These are phyloP conservation scores for Candida krabiensis DNA, from an alignment of 805 yeast genomes.

Conservation along the genomic window DNA sequence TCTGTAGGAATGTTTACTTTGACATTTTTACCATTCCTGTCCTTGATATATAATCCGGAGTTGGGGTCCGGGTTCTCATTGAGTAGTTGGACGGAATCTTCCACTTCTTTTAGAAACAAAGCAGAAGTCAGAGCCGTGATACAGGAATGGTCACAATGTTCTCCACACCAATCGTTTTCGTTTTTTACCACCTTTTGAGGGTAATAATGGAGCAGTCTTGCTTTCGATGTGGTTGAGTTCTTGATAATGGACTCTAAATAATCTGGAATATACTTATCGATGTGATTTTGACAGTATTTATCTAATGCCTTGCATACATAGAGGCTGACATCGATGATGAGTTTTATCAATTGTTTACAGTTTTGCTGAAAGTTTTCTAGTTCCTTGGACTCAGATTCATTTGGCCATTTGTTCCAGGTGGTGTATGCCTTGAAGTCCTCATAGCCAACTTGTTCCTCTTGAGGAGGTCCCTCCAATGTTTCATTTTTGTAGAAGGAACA, in stretches of 20 bases:
- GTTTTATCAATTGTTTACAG: conserved; percentile 38
- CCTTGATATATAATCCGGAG: conserved; percentile 52
- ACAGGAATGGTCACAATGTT: conserved; percentile 60
- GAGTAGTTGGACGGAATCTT: conserved; percentile 19
- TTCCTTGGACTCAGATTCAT: conserved; percentile 23
- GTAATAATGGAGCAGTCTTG: conserved; percentile 55
- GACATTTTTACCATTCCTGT: conserved; percentile 42
- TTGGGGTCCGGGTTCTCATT: conserved; percentile 41
- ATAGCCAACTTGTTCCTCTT: conserved; percentile 32
- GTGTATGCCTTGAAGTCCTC: conserved; percentile 44
- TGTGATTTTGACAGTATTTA: conserved; percentile 34
- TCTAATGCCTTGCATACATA: conserved; percentile 58
- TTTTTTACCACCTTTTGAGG: conserved; percentile 28
- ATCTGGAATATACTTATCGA: conserved; percentile 32
- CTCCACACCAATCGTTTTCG: conserved; percentile 58
- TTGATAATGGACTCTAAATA: conserved; percentile 47
- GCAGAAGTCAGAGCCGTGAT: conserved; percentile 61
- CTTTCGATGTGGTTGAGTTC: conserved; percentile 55
- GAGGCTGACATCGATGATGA: conserved; percentile 49
- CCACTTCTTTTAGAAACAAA: conserved; percentile 43
- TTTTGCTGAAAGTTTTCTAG: conserved; percentile 37
- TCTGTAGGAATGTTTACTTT: conserved; percentile 55
- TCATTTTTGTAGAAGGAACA: conserved; percentile 52
- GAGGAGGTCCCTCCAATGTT: conserved; percentile 46
- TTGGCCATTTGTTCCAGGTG: conserved; percentile 55